Base-by-base conservation (phyloP, 75 land plant genomes). In the Isoetes taiwanensis region DNA sequence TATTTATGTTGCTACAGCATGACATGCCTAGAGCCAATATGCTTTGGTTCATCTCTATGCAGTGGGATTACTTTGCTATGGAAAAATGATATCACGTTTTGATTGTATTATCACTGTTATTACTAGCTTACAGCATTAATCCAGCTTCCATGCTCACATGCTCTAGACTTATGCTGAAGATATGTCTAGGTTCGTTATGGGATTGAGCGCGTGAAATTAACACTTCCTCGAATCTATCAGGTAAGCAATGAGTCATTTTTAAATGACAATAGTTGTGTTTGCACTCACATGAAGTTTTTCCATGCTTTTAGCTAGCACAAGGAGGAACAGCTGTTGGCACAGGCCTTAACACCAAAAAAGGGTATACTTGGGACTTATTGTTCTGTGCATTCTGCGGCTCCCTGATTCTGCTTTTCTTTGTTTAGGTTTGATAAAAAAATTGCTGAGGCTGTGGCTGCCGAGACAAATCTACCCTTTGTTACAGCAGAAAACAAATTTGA, bases 311-410 rank as follows among this genome's bases (percentile, higher is more conserved):
- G 97, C 83, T 91, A 61, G 97, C 97, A 35, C 97, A 91, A 76
- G 97, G 97, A 66, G 97, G 97, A 46, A 91, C 97, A 68, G 97
- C 97, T 50, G 97, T 91, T 5, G 97, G 97, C 43, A 91, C 95
- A 63, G 97, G 97, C 21, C 74, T 91, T 43, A 91, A 91, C 72
- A 72, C 97, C 25, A 87, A 81, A 74, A 91, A 81, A 56, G 97
- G 97, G 97, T 90, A 55, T 70, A 24, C n/a, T n/a, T n/a, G n/a
- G n/a, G n/a, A n/a, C n/a, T n/a, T n/a, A n/a, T n/a, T n/a, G n/a
- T n/a, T n/a, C n/a, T 12, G 24, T 46, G 23, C 11, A 16, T 61
- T 3, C 52, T 58, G 17, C 8, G 3, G 17, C 8, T 6, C 10
- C 23, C 6, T 58, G 52, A 14, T 39, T 38, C 10, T 46, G 25